These are phyloP conservation scores for Camellia sinensis DNA, from an alignment of 148 eudicot genomes.

Conservation along the genomic window DNA sequence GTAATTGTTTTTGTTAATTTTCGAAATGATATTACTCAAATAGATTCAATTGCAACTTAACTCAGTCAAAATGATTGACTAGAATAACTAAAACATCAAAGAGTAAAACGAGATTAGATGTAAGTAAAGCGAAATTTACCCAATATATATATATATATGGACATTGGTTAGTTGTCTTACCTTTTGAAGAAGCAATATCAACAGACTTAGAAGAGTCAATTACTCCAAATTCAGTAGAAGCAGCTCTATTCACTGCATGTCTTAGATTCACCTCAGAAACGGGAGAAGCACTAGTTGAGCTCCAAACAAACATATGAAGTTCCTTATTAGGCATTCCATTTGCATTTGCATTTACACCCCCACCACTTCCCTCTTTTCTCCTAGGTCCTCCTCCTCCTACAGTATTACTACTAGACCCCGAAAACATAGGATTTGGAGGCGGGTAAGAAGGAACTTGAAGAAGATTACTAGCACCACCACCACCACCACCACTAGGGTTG, in stretches of 20 bases:
- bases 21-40: too few species aligned
- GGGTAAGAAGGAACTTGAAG: slow-evolving; percentile 51
- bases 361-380: slow-evolving; percentile 47
- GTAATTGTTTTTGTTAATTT: too few species aligned
- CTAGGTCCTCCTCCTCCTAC: slow-evolving; percentile 9
- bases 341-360: slow-evolving; percentile 9
- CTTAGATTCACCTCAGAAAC: slow-evolving; percentile 61
- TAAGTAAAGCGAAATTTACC: too few species aligned
- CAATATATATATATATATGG: too few species aligned
- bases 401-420: slow-evolving; percentile 29
- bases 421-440: slow-evolving; percentile 79
- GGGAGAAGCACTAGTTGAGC: slow-evolving; percentile 82
- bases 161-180: slow-evolving; percentile 19
- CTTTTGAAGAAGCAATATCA: slow-evolving; percentile 70
- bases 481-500: slow-evolving; percentile 1
- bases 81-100: too few species aligned
- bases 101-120: too few species aligned
- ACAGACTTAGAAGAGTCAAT: slow-evolving; percentile 49
- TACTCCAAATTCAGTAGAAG: slow-evolving; percentile 26
- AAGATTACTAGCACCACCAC: slow-evolving; percentile 11
- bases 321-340: slow-evolving; percentile 48
- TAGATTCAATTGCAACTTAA: too few species aligned
- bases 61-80: too few species aligned
- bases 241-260: slow-evolving; percentile 40
- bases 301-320: slow-evolving; percentile 94